Conservation (phyloP, 1,139 yeast species). For the Blastobotrys elegans region DNA sequence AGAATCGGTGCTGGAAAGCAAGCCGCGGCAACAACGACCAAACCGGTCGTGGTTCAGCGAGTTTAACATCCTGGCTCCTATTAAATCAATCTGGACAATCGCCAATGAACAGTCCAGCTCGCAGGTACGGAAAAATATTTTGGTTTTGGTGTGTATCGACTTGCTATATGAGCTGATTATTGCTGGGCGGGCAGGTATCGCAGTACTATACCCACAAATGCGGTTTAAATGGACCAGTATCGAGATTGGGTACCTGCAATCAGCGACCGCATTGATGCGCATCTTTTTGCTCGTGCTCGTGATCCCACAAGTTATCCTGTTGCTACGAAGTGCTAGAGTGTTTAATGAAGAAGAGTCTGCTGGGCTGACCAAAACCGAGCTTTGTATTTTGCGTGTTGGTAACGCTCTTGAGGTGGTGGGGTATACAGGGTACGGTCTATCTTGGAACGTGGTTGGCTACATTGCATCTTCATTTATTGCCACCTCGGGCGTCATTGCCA, state of each 20-base stretch:
- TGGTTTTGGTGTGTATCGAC: neutral
- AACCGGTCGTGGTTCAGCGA: constrained; percentile 14
- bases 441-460: constrained; percentile 17
- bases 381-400: constrained; percentile 18
- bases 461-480: constrained; percentile 21
- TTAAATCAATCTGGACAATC: neutral
- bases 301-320: constrained; percentile 16
- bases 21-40: neutral
- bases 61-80: constrained; percentile 5
- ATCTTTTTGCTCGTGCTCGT: constrained; percentile 15
- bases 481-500: constrained; percentile 25
- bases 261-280: neutral
- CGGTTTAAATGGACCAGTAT: constrained; percentile 2
- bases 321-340: constrained; percentile 13
- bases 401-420: constrained; percentile 21
- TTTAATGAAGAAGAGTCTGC: constrained; percentile 11
- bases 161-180: constrained; percentile 19
- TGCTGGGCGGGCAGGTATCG: constrained; percentile 22
- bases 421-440: constrained; percentile 22
- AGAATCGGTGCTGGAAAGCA: neutral
- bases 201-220: constrained; percentile 12
- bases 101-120: neutral
- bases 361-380: constrained; percentile 19
- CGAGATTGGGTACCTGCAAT: constrained; percentile 3
- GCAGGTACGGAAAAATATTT: neutral